Evolutionary conservation across 1,139 yeast species (phyloP).

Genomic region (Suhomyces kunorum): DNA sequence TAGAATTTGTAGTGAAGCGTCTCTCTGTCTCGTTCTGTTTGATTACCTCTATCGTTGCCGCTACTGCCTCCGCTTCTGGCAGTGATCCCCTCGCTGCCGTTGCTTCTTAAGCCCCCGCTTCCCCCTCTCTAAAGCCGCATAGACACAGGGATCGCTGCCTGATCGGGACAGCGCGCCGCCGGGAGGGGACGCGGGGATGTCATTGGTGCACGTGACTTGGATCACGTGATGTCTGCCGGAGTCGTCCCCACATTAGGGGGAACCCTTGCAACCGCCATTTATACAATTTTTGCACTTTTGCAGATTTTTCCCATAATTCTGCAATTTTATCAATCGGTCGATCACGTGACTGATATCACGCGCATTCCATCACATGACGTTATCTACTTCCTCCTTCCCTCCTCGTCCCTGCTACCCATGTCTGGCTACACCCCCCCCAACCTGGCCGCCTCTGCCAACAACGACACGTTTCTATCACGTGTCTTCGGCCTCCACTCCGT

Average conservation of each 20-base stretch:
- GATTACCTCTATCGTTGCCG: too few relatives aligned
- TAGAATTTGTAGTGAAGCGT: too few relatives aligned
- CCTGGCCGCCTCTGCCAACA: slow-evolving; percentile 16
- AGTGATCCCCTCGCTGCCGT: neutral
- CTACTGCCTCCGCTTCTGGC: too few relatives aligned
- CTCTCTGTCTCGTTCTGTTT: too few relatives aligned
- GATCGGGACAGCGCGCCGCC: neutral
- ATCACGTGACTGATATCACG: slow-evolving; percentile 1
- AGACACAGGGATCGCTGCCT: slow-evolving; percentile 1
- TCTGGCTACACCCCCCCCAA: slow-evolving; percentile 10
- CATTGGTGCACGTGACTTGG: too few relatives aligned
- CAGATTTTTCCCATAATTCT: neutral
- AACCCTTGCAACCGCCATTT: neutral
- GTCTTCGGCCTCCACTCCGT: slow-evolving; percentile 58
- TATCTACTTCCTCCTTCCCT: neutral
- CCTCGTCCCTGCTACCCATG: slow-evolving; percentile 1
- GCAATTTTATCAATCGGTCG: neutral
- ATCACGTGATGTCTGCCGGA: neutral
- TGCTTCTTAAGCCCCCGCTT: neutral
- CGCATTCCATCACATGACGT: neutral
- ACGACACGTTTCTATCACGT: slow-evolving; percentile 57
- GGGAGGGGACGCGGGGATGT: neutral
- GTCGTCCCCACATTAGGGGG: neutral
- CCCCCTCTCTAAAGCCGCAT: neutral
- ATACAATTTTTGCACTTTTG: neutral